These are phyloP conservation scores for Spergularia bocconei DNA, from an alignment of 148 eudicot genomes.

Conservation along the genomic window DNA sequence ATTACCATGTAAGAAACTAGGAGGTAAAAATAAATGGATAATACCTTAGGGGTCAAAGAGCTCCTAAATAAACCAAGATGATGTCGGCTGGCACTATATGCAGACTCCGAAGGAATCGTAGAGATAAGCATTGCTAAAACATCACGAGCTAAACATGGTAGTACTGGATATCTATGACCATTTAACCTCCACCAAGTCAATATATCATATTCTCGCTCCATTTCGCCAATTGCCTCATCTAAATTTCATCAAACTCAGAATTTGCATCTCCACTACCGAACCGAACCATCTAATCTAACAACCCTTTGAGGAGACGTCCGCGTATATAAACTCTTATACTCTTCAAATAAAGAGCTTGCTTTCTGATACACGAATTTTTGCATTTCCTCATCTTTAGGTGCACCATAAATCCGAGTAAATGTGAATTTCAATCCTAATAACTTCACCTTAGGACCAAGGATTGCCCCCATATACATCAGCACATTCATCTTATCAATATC, in stretches of 20 bases:
- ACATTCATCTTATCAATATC: no score
- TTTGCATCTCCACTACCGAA: neutral
- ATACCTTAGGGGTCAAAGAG: conserved; percentile 11
- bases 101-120: neutral
- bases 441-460: no score
- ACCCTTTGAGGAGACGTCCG: neutral
- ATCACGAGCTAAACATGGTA: conserved; percentile 11
- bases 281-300: neutral
- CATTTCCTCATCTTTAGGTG: neutral
- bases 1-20: neutral
- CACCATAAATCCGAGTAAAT: no score
- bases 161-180: conserved; percentile 11
- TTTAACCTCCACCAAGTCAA: conserved; percentile 2
- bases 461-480: no score
- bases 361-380: neutral
- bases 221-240: neutral
- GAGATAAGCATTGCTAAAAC: conserved; percentile 11
- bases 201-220: neutral
- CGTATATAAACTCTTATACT: conserved; percentile 1
- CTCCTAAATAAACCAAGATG: conserved; percentile 27
- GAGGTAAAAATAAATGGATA: neutral
- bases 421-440: no score
- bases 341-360: conserved; percentile 4
- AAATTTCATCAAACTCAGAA: neutral
- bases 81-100: conserved; percentile 16